A percentile compares a stretch with the other conserved stretches of the same genome.
Conservation (phyloP, 306 rosid species). For the Gastrolobium villosum region DNA sequence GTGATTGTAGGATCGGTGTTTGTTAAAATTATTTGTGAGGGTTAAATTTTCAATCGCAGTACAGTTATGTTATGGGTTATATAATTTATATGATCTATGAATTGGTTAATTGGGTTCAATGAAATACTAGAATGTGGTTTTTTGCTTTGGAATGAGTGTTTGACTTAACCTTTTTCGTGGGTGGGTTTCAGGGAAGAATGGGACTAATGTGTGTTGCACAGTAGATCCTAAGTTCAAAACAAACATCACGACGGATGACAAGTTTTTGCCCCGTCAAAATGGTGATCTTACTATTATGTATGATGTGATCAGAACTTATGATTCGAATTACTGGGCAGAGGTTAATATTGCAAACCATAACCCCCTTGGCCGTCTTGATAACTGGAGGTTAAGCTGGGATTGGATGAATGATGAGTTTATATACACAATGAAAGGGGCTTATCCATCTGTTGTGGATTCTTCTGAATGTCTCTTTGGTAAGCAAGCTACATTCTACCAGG, state of each 20-base stretch:
- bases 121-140: background rate
- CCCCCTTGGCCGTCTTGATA: slow-evolving; percentile 93
- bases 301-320: slow-evolving; percentile 78
- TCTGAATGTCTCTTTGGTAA: slow-evolving; percentile 82
- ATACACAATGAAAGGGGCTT: slow-evolving; percentile 85
- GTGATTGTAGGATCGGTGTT: background rate
- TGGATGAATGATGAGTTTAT: slow-evolving; percentile 95
- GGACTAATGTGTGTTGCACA: slow-evolving; percentile 77
- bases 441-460: slow-evolving; percentile 81
- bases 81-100: slow-evolving; percentile 6
- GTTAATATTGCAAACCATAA: slow-evolving; percentile 89
- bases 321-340: slow-evolving; percentile 79
- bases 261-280: slow-evolving; percentile 75
- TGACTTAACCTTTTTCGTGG: slow-evolving; percentile 19
- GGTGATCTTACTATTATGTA: slow-evolving; percentile 96
- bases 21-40: background rate
- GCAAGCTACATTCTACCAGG: slow-evolving; percentile 64
- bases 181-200: slow-evolving; percentile 62
- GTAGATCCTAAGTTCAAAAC: slow-evolving; percentile 64
- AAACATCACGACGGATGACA: slow-evolving; percentile 61
- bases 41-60: background rate
- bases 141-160: slow-evolving; percentile 17
- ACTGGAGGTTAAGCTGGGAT: slow-evolving; percentile 93
- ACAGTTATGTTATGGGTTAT: background rate
- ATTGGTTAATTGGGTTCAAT: background rate